Base-by-base conservation (phyloP, 139 green algal species). In the Closterium sp. region DNA sequence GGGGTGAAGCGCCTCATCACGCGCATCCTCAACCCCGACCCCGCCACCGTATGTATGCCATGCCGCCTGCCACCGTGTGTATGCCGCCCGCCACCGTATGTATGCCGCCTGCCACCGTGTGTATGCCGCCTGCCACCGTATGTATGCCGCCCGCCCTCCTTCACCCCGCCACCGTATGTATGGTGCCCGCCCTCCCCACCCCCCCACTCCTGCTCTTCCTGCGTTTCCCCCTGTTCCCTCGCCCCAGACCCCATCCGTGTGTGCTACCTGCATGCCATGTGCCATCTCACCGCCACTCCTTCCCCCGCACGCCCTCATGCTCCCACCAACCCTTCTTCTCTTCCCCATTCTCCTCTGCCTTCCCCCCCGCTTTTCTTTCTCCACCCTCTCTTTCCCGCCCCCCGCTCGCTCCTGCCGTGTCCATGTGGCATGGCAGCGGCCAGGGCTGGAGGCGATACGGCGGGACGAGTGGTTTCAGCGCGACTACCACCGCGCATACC, bases 391-490 rank as follows among this genome's bases (percentile, higher is more conserved):
- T 19, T 22, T 22, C 84, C 28, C n/a, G 27, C 22, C 73, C 73
- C 22, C 27, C 73, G 6, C 24, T 86, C 73, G 27, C 22, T 4
- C 1, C 27, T 9, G 27, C 73, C 24, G 24, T 86, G 24, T 0
- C 73, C 4, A 7, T 4, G 31, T 89, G 86, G 30, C 9, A 4
- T 89, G 34, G 89, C 89, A 92, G 90, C 50, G 91, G 19, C 34
- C 45, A 29, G n/a, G 42, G 32, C 62, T 88, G 19, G 85, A 86
- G 17, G 91, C 30, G 7, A 86, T 93, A 10, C 31, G 79, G 5
- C 84, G 91, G 73, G 86, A 91, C n/a, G 86, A 31, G 28, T 93
- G 91, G 91, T 93, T 93, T 34, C 84, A 30, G 34, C 17, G 88
- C 30, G 91, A n/a, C 31, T 93, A 93, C 91, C 11, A 87, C 0